These are phyloP conservation scores for Colletotrichum tropicale DNA, from an alignment of 2,329 filamentous ascomycete genomes.

Conservation along the genomic window DNA sequence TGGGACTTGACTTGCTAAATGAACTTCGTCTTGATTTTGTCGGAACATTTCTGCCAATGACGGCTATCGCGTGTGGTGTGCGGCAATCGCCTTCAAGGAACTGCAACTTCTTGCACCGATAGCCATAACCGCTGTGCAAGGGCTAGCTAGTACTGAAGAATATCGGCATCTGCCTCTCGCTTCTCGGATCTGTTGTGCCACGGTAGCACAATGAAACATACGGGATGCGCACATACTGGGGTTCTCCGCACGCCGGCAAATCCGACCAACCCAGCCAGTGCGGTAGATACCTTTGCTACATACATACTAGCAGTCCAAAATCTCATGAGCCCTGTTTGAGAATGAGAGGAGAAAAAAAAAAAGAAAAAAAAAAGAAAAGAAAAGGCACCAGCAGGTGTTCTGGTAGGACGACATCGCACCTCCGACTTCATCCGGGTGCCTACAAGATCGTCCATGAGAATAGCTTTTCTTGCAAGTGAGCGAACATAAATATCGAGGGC, in stretches of 20 bases:
- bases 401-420: neutral
- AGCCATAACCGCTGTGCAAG: neutral
- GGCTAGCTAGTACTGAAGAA: neutral
- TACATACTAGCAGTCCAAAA: neutral
- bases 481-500: accelerated
- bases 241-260: neutral
- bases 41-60: neutral
- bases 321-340: neutral
- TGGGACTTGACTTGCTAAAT: neutral
- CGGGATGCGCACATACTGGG: neutral
- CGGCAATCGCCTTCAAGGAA: neutral
- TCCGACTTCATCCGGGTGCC: accelerated
- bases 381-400: neutral
- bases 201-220: neutral
- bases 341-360: neutral
- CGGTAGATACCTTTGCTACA: neutral
- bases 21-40: neutral
- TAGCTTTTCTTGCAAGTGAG: neutral
- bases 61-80: neutral
- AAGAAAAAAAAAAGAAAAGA: neutral
- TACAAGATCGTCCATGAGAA: neutral
- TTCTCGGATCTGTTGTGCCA: neutral
- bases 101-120: neutral
- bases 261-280: neutral
- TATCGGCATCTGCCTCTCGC: neutral